A percentile compares a stretch with the other conserved stretches of the same genome.
phyloP scores from a whole-genome alignment of 148 eudicot genomes.

The Tetragonia tetragonoides region DNA sequence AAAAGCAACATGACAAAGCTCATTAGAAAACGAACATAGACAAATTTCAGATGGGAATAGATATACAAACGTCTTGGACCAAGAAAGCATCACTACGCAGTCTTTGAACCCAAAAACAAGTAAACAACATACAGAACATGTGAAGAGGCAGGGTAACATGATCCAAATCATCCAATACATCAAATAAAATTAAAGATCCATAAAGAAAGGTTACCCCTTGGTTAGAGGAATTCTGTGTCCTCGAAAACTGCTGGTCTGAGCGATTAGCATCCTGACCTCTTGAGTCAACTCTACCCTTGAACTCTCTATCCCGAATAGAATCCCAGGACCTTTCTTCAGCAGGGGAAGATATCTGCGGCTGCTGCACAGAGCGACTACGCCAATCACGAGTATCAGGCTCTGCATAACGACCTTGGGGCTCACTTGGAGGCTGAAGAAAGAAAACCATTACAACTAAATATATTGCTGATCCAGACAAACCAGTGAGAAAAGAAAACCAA shows the following conservation, averaged over 20 bases:
- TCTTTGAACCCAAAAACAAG: not conserved
- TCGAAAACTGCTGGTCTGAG: constrained; percentile 65
- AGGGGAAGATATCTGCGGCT: constrained; percentile 43
- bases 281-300: constrained; percentile 39
- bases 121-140: not conserved
- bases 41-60: not conserved
- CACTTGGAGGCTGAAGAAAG: constrained; percentile 43
- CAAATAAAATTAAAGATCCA: not conserved
- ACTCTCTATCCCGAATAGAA: constrained; percentile 55
- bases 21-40: not conserved
- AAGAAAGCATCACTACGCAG: not conserved
- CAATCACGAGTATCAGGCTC: constrained; percentile 86
- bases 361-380: constrained; percentile 61
- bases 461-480: not conserved
- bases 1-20: not conserved
- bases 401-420: constrained; percentile 63
- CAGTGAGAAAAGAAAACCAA: too few species aligned
- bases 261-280: constrained; percentile 44
- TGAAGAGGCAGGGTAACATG: not conserved
- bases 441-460: not conserved
- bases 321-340: constrained; percentile 89
- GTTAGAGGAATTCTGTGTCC: constrained; percentile 49
- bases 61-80: not conserved
- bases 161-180: not conserved
- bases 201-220: constrained; percentile 47